Evolutionary conservation across 1,139 yeast species (phyloP), one percentile per base, ranked within the genome.

Genomic region (Geotrichum bryndzae): DNA sequence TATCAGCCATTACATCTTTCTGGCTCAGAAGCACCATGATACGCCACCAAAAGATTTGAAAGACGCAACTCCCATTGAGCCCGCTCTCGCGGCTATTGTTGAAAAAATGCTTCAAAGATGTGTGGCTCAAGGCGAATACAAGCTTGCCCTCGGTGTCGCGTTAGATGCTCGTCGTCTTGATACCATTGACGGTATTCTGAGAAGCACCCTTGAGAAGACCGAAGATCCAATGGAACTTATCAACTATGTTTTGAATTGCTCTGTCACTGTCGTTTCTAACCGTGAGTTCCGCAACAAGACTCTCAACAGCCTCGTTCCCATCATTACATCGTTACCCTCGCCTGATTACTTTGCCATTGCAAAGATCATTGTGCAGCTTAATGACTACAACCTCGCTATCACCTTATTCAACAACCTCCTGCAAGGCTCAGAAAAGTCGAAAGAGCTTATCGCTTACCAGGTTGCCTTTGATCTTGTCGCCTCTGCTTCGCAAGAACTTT

Each of bases 401-500:
- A 79, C 81, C 61, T 78, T 91, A 60, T 90, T 94, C 73, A 81
- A 83, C 68, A 82, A 82, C 66, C 79, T 89, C 64, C 72, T 90
- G 58, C 66, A 68, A 1, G 76, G 79, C 45, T 68, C 74, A 25
- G 64, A 68, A 51, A 72, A 54, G 6, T 75, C 77, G 23, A 79
- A 79, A 53, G 69, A 76, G 22, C 77, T 85, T 67, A 80, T 88
- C 65, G 96, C 96, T 3, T 90, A 85, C 74, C 99, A 94, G 78
- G 90, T 95, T 62, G 98, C 98, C 0, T 94, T 94, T 75, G 99
- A 94, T 74, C 82, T 94, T 67, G 98, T 91, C 4, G 86, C 86
- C 63, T 86, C 96, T 15, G 97, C 97, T 0, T 84, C 97, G n/a
- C 99, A 94, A 77, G 95, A 90, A 71, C 81, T 94, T 67, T 80